Evolutionary conservation across 2,329 filamentous ascomycete species (phyloP).

Genomic region (Penicillium sp.): DNA sequence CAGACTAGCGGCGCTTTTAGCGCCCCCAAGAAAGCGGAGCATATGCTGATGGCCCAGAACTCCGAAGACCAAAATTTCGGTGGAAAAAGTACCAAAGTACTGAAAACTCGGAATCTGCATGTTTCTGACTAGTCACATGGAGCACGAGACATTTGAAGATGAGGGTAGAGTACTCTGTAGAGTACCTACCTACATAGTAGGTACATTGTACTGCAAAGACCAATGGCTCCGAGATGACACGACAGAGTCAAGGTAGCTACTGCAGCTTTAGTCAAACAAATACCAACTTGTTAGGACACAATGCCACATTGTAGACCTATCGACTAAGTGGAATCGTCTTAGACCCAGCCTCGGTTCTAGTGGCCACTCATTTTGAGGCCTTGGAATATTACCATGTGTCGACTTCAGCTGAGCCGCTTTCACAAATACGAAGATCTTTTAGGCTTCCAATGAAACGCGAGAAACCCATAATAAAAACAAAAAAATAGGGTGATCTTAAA

Average conservation of each 20-base stretch:
- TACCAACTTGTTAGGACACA: neutral
- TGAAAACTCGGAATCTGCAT: neutral
- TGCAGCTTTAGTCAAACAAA: neutral
- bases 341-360: constrained; percentile 1
- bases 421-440: neutral
- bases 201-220: neutral
- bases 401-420: constrained; percentile 11
- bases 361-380: neutral
- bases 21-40: constrained; percentile 6
- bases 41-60: constrained; percentile 7
- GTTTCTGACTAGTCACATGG: constrained; percentile 3
- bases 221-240: neutral
- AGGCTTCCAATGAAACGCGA: constrained; percentile 5
- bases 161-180: neutral
- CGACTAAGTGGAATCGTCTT: neutral
- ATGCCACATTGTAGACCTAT: neutral
- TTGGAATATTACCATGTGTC: constrained; percentile 5
- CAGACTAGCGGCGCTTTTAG: constrained; percentile 4
- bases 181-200: neutral
- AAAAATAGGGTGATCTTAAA: neutral
- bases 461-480: neutral
- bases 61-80: neutral
- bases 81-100: neutral
- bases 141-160: neutral
- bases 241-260: neutral